phyloP scores from a whole-genome alignment of 208 protist genomes.

The Leishmania lainsoni region DNA sequence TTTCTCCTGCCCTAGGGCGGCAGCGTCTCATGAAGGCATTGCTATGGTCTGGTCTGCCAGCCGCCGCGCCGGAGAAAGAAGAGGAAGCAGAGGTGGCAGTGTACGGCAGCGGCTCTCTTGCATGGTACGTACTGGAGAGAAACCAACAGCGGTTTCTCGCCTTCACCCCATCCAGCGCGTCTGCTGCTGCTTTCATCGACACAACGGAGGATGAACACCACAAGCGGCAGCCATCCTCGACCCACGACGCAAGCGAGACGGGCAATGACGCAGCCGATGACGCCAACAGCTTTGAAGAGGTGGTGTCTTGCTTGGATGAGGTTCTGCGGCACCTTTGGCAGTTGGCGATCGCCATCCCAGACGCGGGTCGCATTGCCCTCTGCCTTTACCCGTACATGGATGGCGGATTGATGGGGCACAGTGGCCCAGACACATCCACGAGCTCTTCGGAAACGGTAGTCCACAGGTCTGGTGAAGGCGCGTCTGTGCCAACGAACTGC shows the following conservation, averaged over 20 bases:
- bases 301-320: neutral
- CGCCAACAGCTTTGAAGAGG: constrained; percentile 1
- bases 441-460: neutral
- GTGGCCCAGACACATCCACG: neutral
- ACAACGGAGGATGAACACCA: neutral
- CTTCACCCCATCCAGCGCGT: neutral
- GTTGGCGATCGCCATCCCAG: constrained; percentile 17
- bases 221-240: neutral
- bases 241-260: neutral
- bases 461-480: neutral
- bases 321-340: constrained; percentile 25
- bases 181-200: neutral
- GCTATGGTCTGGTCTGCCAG: constrained; percentile 59
- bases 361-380: constrained; percentile 7
- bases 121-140: constrained; percentile 55
- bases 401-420: too few species aligned
- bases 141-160: constrained; percentile 36
- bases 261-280: neutral
- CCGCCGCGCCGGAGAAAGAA: neutral
- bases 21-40: constrained; percentile 46
- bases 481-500: neutral
- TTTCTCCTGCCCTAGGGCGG: constrained; percentile 40
- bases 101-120: constrained; percentile 71
- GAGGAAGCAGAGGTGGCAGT: neutral
- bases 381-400: neutral